phyloP scores from a whole-genome alignment of 768 basidiomycete species.

The Leucocoprinus leucothites region DNA sequence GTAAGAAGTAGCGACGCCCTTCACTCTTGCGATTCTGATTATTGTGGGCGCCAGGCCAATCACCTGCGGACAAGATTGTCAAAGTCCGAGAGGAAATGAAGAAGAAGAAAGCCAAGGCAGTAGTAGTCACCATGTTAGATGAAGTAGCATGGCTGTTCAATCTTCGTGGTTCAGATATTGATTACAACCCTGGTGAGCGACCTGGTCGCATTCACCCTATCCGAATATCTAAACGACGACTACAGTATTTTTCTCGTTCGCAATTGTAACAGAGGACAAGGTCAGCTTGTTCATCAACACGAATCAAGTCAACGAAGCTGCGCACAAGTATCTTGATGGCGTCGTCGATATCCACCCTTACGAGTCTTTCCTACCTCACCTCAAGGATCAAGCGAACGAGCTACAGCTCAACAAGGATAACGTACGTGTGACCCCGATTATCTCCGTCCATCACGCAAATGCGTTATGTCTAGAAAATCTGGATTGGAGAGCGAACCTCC shows the following conservation, averaged over 20 bases:
- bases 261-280: slow-evolving; percentile 60
- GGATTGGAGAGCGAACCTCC: slow-evolving; percentile 76
- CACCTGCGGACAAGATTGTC: slow-evolving; percentile 63
- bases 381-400: slow-evolving; percentile 44
- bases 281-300: slow-evolving; percentile 71
- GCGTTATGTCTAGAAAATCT: slow-evolving; percentile 48
- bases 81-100: slow-evolving; percentile 61
- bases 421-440: slow-evolving; percentile 20
- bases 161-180: slow-evolving; percentile 88
- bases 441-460: slow-evolving; percentile 1
- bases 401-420: slow-evolving; percentile 30
- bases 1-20: slow-evolving; percentile 27
- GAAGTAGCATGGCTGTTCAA: slow-evolving; percentile 96
- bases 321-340: slow-evolving; percentile 45
- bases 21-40: neutral
- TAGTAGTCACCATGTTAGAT: slow-evolving; percentile 87
- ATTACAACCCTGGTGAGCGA: slow-evolving; percentile 62
- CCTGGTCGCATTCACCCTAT: neutral
- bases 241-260: slow-evolving; percentile 89
- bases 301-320: slow-evolving; percentile 42
- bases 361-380: slow-evolving; percentile 58
- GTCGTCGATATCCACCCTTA: slow-evolving; percentile 72
- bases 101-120: slow-evolving; percentile 62
- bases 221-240: neutral
- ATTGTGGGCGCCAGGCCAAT: slow-evolving; percentile 43